Evolutionary conservation across 139 green algal genomes (phyloP).

Genomic region (Desmodesmus armatus): DNA sequence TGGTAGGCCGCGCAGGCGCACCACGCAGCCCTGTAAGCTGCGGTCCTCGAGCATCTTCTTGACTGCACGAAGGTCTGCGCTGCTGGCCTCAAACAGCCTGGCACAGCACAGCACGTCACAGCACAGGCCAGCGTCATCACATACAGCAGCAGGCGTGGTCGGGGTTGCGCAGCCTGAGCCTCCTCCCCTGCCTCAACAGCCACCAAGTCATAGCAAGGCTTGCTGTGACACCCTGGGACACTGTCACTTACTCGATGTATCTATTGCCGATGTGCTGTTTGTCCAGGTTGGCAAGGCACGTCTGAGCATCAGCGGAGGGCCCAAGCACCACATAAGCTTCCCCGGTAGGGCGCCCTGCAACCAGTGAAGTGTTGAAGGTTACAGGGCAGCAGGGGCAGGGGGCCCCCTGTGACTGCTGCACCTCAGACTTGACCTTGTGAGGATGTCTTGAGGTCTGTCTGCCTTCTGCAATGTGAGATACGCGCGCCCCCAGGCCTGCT

Average conservation of each 20-base stretch:
- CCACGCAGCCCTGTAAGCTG: conserved; percentile 61
- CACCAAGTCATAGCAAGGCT: neutral
- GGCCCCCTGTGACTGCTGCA: no score
- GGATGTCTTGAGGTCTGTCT: no score
- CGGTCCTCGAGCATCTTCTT: conserved; percentile 42
- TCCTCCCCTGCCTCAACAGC: no score
- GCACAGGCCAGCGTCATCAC: neutral
- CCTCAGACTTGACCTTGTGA: no score
- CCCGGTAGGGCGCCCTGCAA: conserved; percentile 74
- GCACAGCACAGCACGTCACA: neutral
- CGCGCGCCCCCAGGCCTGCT: no score
- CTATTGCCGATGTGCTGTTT: conserved; percentile 77
- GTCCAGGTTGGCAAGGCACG: conserved; percentile 72
- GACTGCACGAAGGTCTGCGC: conserved; percentile 64
- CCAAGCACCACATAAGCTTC: conserved; percentile 81
- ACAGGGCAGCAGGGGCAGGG: no score
- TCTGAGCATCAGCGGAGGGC: conserved; percentile 53
- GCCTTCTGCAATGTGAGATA: no score
- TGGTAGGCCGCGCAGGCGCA: conserved; percentile 87
- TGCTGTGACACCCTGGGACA: no score
- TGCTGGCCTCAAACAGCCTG: conserved; percentile 77
- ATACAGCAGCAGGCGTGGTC: neutral
- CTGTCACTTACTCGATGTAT: conserved; percentile 86
- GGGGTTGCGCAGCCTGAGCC: neutral
- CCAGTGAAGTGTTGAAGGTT: no score